phyloP scores from a whole-genome alignment of 1,284 basidiomycete species.

The Cryptococcus sp. region DNA sequence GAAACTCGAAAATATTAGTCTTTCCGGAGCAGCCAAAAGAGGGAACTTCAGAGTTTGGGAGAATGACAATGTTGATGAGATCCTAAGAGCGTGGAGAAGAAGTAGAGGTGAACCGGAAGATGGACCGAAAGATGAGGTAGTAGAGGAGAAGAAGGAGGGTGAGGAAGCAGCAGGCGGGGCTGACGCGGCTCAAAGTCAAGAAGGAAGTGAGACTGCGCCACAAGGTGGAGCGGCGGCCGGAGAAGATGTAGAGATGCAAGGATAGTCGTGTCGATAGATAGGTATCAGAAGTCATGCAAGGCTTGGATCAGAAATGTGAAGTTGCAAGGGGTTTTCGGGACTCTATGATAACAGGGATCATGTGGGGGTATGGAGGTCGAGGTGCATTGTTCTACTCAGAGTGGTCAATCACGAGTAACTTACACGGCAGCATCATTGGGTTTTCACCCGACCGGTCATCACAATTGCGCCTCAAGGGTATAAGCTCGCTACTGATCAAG shows the following conservation, averaged over 20 bases:
- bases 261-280: neutral
- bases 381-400: too few relatives aligned
- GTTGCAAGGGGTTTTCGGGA: too few relatives aligned
- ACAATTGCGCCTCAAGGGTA: too few relatives aligned
- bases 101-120: slow-evolving; percentile 45
- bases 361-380: too few relatives aligned
- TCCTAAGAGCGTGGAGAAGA: slow-evolving; percentile 56
- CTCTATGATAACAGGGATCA: too few relatives aligned
- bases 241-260: slow-evolving; percentile 23
- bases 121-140: slow-evolving; percentile 17
- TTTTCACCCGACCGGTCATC: too few relatives aligned
- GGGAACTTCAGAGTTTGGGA: slow-evolving; percentile 45
- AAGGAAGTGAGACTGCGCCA: slow-evolving; percentile 12
- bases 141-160: slow-evolving; percentile 16
- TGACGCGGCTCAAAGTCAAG: slow-evolving; percentile 9
- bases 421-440: too few relatives aligned
- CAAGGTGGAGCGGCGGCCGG: slow-evolving; percentile 4
- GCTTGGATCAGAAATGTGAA: too few relatives aligned
- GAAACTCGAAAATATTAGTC: slow-evolving; percentile 18
- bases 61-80: slow-evolving; percentile 60
- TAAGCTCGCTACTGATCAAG: too few relatives aligned
- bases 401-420: too few relatives aligned
- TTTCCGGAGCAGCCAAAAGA: slow-evolving; percentile 33
- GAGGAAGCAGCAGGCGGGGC: slow-evolving; percentile 10
- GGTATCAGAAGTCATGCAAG: too few relatives aligned